Evolutionary conservation across 2,329 filamentous ascomycete genomes (phyloP).

Genomic region (Verticillium albo-atrum): DNA sequence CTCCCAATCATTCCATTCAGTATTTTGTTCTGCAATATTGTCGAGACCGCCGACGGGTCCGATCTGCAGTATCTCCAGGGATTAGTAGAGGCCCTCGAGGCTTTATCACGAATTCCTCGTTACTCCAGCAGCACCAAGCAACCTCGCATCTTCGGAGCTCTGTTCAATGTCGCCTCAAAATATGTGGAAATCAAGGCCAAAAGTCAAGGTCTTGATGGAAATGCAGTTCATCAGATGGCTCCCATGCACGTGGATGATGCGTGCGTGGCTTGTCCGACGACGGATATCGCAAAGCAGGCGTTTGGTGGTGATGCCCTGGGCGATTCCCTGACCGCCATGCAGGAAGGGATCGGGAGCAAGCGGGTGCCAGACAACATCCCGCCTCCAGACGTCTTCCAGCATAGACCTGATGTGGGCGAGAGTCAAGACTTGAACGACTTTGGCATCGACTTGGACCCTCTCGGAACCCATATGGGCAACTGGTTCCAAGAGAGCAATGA

Average conservation of each 20-base stretch:
- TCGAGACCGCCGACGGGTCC: constrained; percentile 29
- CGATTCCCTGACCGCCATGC: too few species aligned
- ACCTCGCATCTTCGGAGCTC: constrained; percentile 13
- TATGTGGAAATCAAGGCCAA: neutral
- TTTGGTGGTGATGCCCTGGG: too few species aligned
- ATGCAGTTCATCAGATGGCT: too few species aligned
- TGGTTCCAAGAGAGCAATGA: neutral
- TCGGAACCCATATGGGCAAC: neutral
- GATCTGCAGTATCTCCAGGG: constrained; percentile 28
- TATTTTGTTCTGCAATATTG: constrained; percentile 19
- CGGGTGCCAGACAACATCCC: too few species aligned
- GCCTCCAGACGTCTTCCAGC: too few species aligned
- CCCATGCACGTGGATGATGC: too few species aligned
- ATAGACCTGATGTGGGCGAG: neutral
- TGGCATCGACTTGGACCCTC: neutral
- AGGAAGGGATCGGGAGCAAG: too few species aligned
- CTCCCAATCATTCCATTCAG: constrained; percentile 20
- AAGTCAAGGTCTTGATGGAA: too few species aligned
- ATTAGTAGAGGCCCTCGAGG: constrained; percentile 11
- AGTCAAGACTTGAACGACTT: neutral
- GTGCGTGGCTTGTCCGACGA: too few species aligned
- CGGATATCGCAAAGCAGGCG: too few species aligned
- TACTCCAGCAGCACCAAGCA: constrained; percentile 8
- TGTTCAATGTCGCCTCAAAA: constrained; percentile 15
- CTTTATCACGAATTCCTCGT: neutral